Percentiles rank a stretch among this genome's conserved stretches.
These are phyloP conservation scores for Nematocida major DNA, from an alignment of 371 early-diverging fungal genomes.

Conservation along the genomic window DNA sequence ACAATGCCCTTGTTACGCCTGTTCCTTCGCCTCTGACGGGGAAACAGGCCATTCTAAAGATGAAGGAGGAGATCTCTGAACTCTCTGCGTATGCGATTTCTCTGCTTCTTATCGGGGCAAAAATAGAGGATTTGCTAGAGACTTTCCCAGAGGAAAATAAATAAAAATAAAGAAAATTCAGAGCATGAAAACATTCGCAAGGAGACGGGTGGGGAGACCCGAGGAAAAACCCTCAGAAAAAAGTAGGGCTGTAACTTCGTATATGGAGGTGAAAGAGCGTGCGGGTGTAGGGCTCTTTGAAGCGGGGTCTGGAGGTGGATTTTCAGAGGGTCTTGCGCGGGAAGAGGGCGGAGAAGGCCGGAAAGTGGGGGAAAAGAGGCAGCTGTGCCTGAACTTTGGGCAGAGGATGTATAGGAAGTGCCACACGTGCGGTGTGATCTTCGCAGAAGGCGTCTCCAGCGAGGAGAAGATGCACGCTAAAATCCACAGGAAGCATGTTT, in stretches of 20 bases:
- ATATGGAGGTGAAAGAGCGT: background rate
- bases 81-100: conserved; percentile 38
- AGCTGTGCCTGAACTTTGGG: conserved; percentile 39
- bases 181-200: conserved; percentile 33
- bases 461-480: conserved; percentile 9
- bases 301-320: too few relatives aligned
- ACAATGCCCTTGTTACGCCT: too few relatives aligned
- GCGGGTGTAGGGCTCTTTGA: background rate
- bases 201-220: background rate
- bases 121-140: conserved; percentile 40
- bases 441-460: background rate
- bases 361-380: background rate
- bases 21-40: too few relatives aligned
- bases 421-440: conserved; percentile 18
- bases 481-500: conserved; percentile 3
- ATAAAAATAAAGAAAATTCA: background rate
- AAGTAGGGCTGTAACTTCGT: background rate
- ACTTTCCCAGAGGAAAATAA: background rate
- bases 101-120: background rate
- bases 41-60: background rate
- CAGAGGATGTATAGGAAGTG: conserved; percentile 24
- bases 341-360: background rate
- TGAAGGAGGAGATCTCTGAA: conserved; percentile 34
- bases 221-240: conserved; percentile 5
- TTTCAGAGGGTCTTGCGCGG: background rate